These are phyloP conservation scores for Torulaspora franciscae DNA, from an alignment of 805 yeast genomes.

Conservation along the genomic window DNA sequence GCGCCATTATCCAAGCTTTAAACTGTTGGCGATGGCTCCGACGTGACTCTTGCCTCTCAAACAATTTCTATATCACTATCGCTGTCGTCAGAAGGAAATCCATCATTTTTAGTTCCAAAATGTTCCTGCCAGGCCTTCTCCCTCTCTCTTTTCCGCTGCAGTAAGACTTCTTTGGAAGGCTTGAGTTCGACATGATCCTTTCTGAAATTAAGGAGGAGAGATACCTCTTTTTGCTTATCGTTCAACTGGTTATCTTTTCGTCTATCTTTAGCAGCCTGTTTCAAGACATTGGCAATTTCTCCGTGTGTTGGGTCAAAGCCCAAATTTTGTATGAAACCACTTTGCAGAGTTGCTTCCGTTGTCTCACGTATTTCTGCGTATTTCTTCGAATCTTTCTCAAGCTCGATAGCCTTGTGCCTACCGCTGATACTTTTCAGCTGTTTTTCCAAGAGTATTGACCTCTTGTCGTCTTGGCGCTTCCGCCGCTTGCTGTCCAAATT, in stretches of 20 bases:
- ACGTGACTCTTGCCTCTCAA: slow-evolving; percentile 3
- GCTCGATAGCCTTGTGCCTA: slow-evolving; percentile 16
- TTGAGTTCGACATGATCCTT: slow-evolving; percentile 35
- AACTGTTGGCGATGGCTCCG: slow-evolving; percentile 12
- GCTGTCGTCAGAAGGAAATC: slow-evolving; percentile 14
- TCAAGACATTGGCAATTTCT: slow-evolving; percentile 20
- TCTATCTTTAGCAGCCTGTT: slow-evolving; percentile 7
- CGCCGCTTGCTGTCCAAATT: slow-evolving; percentile 39
- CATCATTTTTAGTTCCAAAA: slow-evolving; percentile 16
- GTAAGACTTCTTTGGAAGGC: slow-evolving; percentile 31
- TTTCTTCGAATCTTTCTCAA: slow-evolving; percentile 12
- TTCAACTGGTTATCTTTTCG: slow-evolving; percentile 12
- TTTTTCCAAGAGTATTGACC: slow-evolving; percentile 29
- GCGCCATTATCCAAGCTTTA: slow-evolving; percentile 9
- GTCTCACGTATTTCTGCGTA: slow-evolving; percentile 27
- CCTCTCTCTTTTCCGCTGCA: slow-evolving; percentile 29
- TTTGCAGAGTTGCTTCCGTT: slow-evolving; percentile 39
- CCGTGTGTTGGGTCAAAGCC: slow-evolving; percentile 52
- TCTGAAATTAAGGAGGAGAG: slow-evolving; percentile 32
- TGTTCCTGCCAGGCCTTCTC: slow-evolving; percentile 31
- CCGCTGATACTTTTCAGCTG: slow-evolving; percentile 24
- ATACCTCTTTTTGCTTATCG: slow-evolving; percentile 22
- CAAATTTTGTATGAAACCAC: slow-evolving; percentile 38
- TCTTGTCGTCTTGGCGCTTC: slow-evolving; percentile 38
- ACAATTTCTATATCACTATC: slow-evolving; percentile 35